phyloP scores from a whole-genome alignment of 1,284 basidiomycete species.

The Kwoniella shivajii region DNA sequence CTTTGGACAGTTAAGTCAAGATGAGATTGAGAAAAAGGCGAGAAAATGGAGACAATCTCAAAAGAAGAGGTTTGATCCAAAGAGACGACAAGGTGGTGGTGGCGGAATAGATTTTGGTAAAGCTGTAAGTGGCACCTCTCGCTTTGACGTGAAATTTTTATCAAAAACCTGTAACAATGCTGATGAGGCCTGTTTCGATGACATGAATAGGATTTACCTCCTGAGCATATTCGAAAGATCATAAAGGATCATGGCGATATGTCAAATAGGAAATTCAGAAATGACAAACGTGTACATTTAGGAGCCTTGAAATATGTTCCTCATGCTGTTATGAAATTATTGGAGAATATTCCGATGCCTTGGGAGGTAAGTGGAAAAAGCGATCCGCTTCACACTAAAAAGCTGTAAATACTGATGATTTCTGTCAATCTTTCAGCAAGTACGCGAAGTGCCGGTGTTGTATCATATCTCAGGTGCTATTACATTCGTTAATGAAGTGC shows the following conservation, averaged over 20 bases:
- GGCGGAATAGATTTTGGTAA: conserved; percentile 55
- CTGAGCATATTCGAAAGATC: conserved; percentile 93
- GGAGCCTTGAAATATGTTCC: conserved; percentile 99
- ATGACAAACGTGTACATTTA: conserved; percentile 98
- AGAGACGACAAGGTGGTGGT: conserved; percentile 52
- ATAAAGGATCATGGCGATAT: conserved; percentile 98
- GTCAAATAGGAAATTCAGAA: conserved; percentile 93
- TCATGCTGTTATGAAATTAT: conserved; percentile 97
- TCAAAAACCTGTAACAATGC: too few species aligned
- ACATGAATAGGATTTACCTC: conserved; percentile 49
- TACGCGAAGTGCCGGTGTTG: conserved; percentile 92
- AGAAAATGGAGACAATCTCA: conserved; percentile 54
- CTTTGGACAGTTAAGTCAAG: conserved; percentile 48
- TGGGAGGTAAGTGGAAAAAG: conserved; percentile 74
- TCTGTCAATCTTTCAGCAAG: conserved; percentile 61
- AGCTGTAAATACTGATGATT: not conserved
- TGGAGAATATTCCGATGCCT: conserved; percentile 98
- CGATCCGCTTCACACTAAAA: not conserved
- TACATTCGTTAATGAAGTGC: conserved; percentile 98
- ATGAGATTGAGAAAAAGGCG: conserved; percentile 55
- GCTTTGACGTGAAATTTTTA: not conserved
- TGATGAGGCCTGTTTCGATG: too few species aligned
- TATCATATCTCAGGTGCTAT: conserved; percentile 99
- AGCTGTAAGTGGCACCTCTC: conserved; percentile 39
- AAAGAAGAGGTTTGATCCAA: conserved; percentile 51